A percentile compares a stretch with the other conserved stretches of the same genome.
Conservation (phyloP, 805 yeast species). For the Yarrowia sp. region DNA sequence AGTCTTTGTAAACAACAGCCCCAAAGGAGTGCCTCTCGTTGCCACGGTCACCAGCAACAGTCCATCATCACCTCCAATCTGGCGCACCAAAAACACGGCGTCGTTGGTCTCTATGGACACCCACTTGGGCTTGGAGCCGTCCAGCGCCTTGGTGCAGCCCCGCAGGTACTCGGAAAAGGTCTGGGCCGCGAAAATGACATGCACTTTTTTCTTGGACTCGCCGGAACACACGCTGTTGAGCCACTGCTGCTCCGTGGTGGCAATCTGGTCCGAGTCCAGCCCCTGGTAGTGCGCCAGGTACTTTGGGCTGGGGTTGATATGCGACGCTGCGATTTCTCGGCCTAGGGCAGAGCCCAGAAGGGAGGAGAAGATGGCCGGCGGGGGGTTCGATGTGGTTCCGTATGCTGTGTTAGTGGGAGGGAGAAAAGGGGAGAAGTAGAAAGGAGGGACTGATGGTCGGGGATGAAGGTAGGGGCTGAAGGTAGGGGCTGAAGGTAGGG, state of each 20-base stretch:
- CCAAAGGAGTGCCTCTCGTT: slow-evolving; percentile 33
- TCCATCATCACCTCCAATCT: slow-evolving; percentile 26
- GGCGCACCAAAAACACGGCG: slow-evolving; percentile 29
- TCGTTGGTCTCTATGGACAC: slow-evolving; percentile 33
- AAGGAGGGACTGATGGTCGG: too few species aligned
- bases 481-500: too few species aligned
- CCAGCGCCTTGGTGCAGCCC: slow-evolving; percentile 10
- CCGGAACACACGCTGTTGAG: slow-evolving; percentile 31
- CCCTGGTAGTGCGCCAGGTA: slow-evolving; percentile 4
- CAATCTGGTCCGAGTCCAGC: slow-evolving; percentile 24
- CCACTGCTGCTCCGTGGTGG: slow-evolving; percentile 29
- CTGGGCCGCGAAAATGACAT: slow-evolving; percentile 35
- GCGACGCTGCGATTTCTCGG: slow-evolving; percentile 31
- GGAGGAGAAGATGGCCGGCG: slow-evolving; percentile 30
- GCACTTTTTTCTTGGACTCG: slow-evolving; percentile 35
- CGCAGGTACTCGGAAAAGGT: slow-evolving; percentile 32
- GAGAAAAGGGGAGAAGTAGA: too few species aligned
- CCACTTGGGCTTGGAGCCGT: slow-evolving; percentile 31
- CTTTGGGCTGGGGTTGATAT: slow-evolving; percentile 24
- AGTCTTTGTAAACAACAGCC: slow-evolving; percentile 31
- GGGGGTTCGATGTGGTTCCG: not conserved
- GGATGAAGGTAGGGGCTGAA: too few species aligned
- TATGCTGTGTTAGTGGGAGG: not conserved
- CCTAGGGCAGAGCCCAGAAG: slow-evolving; percentile 31
- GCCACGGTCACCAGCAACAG: slow-evolving; percentile 34